Evolutionary conservation across 139 green algal genomes (phyloP).

Genomic region (Penium margaritaceum): DNA sequence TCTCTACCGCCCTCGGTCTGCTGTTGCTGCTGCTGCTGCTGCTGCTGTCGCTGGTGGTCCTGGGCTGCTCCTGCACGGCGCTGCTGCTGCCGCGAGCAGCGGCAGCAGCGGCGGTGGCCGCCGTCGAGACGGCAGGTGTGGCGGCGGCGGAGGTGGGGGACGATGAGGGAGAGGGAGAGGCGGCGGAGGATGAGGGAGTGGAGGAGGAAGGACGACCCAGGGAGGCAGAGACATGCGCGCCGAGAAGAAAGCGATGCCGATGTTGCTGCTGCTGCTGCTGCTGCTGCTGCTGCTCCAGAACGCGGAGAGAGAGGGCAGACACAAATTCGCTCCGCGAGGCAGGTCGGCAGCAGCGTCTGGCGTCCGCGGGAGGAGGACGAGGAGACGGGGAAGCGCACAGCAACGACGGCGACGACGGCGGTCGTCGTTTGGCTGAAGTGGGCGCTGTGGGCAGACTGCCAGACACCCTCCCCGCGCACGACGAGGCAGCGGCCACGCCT

Average conservation of each 20-base stretch:
- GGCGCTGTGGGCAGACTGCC: no score
- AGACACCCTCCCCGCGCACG: no score
- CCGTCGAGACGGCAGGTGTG: background rate
- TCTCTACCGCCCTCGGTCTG: background rate
- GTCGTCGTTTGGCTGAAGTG: no score
- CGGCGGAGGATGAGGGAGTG: background rate
- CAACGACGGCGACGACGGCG: no score
- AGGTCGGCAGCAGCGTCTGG: no score
- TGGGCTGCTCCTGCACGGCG: background rate
- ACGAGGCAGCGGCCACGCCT: no score
- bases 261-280: background rate
- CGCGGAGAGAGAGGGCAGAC: no score
- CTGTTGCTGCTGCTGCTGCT: background rate
- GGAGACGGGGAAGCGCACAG: no score
- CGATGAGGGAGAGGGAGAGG: background rate
- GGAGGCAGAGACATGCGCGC: background rate
- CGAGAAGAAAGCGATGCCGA: background rate
- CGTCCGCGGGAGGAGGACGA: no score
- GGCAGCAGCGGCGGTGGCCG: background rate
- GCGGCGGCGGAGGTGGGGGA: background rate
- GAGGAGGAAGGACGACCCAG: background rate
- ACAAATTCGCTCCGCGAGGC: no score
- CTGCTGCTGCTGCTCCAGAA: background rate
- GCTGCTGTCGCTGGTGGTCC: constrained; percentile 5
- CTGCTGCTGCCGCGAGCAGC: background rate